phyloP scores from a whole-genome alignment of 192 early-diverging fungal species.

The Haplosporangium gracile region DNA sequence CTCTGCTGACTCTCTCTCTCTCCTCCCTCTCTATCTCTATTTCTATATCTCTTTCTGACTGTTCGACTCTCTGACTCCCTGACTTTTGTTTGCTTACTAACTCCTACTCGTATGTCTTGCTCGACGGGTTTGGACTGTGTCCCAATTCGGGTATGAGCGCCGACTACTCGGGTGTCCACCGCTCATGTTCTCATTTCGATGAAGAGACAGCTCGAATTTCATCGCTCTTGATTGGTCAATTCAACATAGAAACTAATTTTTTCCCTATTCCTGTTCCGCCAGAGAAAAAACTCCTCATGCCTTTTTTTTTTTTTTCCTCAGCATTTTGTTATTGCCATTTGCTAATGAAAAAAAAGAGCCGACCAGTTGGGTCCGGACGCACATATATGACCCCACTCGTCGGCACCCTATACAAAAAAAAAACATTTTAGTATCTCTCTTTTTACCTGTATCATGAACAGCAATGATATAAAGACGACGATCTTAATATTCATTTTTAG shows the following conservation, averaged over 20 bases:
- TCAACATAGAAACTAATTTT: background rate
- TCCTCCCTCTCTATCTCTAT: background rate
- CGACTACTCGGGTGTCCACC: background rate
- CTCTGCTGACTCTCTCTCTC: too few relatives aligned
- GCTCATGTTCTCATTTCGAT: background rate
- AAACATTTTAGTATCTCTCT: too few relatives aligned
- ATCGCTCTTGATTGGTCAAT: background rate
- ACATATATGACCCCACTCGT: background rate
- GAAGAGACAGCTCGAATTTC: background rate
- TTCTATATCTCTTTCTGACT: too few relatives aligned
- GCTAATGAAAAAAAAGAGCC: background rate
- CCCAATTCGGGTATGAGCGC: constrained; percentile 5
- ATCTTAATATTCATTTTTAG: too few relatives aligned
- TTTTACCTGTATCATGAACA: too few relatives aligned
- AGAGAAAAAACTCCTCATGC: background rate
- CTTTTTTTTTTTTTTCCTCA: background rate
- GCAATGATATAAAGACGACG: too few relatives aligned
- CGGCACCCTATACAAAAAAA: background rate
- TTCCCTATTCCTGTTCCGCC: background rate
- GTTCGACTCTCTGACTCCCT: background rate
- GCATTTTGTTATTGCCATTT: background rate
- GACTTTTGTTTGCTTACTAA: background rate
- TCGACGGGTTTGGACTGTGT: background rate
- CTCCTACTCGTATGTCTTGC: background rate
- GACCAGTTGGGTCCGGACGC: background rate